These are phyloP conservation scores for Heritiera littoralis DNA, from an alignment of 345 rosid genomes.

Conservation along the genomic window DNA sequence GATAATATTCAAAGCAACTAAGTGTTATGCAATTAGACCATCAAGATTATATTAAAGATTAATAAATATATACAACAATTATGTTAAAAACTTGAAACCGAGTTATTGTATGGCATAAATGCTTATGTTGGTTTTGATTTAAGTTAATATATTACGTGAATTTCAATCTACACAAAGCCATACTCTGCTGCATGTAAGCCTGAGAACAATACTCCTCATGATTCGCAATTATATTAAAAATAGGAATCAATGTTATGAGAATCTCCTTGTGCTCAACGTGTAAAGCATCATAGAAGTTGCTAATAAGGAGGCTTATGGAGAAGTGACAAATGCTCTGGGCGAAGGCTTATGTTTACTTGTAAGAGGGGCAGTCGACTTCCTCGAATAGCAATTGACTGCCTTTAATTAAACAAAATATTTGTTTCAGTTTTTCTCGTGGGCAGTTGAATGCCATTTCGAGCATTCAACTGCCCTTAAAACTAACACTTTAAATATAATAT, in stretches of 20 bases:
- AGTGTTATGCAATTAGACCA: too few relatives aligned
- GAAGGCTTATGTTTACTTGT: not conserved
- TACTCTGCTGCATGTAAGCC: not conserved
- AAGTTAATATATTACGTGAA: slow-evolving; percentile 50
- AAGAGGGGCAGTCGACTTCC: too few relatives aligned
- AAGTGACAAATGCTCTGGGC: not conserved
- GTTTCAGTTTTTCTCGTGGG: too few relatives aligned
- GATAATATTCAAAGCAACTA: too few relatives aligned
- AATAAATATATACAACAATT: too few relatives aligned
- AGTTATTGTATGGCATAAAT: slow-evolving; percentile 82
- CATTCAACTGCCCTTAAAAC: too few relatives aligned
- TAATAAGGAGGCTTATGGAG: not conserved
- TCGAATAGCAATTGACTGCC: too few relatives aligned
- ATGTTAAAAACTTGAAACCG: slow-evolving; percentile 34
- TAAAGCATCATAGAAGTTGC: not conserved
- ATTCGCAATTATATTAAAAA: not conserved
- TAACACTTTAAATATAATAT: too few relatives aligned
- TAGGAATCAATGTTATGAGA: not conserved
- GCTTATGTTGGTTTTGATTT: slow-evolving; percentile 98
- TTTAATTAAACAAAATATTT: too few relatives aligned
- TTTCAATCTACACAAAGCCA: not conserved
- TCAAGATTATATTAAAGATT: too few relatives aligned
- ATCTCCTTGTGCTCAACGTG: not conserved
- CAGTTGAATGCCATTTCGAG: too few relatives aligned
- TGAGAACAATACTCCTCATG: too few relatives aligned